Evolutionary conservation across 352 stramenopile genomes (phyloP), one percentile per base, ranked within the genome.

Genomic region (Lagenidium giganteum): DNA sequence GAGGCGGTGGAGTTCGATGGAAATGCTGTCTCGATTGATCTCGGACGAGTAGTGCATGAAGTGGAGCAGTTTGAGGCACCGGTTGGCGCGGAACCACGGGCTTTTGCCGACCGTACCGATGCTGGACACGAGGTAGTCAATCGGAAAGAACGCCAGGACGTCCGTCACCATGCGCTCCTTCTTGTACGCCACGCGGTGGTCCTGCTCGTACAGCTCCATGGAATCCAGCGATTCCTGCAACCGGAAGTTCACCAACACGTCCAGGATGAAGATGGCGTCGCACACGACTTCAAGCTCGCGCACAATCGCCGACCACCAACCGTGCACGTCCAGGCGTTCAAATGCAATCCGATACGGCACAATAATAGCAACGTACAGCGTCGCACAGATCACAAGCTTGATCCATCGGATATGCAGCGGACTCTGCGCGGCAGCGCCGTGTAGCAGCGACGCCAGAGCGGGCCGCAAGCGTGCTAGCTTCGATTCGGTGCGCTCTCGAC

Each of bases 151-250:
- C 1, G 62, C 51, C 0, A 67, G 17, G 13, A 57, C 16, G 14
- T 77, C 66, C 22, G 54, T 66, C 1, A 65, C 11, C 33, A 77
- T 35, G 2, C 66, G 54, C 27, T 77, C 46, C 20, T 66, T 68
- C 51, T 61, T 57, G 55, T 77, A 77, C 8, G 44, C 31, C 22
- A 35, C 40, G 2, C 44, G 35, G 21, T 67, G 36, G 9, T 58
- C 40, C 26, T 73, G 62, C 30, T 77, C 66, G 27, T 77, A 77
- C 6, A 77, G 29, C 24, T 77, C 63, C 37, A 77, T 49, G 3
- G 59, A 58, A 3, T 39, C 23, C 4, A 34, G 25, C 3, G 43
- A 59, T 25, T 64, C 28, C 11, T 61, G 42, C 2, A 73, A 31
- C 21, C 60, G 55, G 42, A 46, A 66, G 27, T 43, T 71, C 41